Base-by-base conservation (phyloP, 2,329 filamentous ascomycete species). In the Phaeosphaeriaceae sp. region DNA sequence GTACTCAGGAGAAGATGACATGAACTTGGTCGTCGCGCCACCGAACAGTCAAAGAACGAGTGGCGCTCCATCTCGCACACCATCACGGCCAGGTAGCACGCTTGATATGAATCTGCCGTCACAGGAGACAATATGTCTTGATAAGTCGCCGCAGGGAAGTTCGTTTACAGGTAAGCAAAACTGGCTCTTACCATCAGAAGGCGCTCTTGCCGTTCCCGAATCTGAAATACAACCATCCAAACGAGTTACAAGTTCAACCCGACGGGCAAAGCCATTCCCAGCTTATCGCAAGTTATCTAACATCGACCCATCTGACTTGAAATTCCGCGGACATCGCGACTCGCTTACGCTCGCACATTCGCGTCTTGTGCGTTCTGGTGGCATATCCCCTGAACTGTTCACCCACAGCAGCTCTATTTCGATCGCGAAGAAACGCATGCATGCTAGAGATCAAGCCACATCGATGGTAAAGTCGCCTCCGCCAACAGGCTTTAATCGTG, bases 31-130 rank as follows among this genome's bases (percentile, higher is more conserved):
- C 6, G 52, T 67, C 20, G 65, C 50, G 6, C 67, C 69, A 6
- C 68, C 68, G 12, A 71, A 73, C 23, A 70, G 68, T 48, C 38
- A 59, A n/a, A 57, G 40, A 17, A 57, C 63, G 3, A 72, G 66
- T 33, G 53, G 50, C 6, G 32, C 23, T 5, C 48, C 56, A 4
- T 71, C 67, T 18, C 50, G 46, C 16, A 39, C 38, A 16, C 36
- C 50, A 9, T 71, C 70, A 6, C 56, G 53, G 2, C 55, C 60
- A 6, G 42, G 34, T 2, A 71, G 66, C 46, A 53, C 50, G 8
- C 53, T 43, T 2, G 28, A 39, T 17, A 64, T 59, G 6, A 55
- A 57, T 13, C 35, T 42, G 6, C 40, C 34, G 20, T 64, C 59
- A 6, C 32, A 33, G 11, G 60, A 63, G 15, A 54, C 58, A 3